Conservation (phyloP, 2,329 filamentous ascomycete species). For the Leptographium flavum region DNA sequence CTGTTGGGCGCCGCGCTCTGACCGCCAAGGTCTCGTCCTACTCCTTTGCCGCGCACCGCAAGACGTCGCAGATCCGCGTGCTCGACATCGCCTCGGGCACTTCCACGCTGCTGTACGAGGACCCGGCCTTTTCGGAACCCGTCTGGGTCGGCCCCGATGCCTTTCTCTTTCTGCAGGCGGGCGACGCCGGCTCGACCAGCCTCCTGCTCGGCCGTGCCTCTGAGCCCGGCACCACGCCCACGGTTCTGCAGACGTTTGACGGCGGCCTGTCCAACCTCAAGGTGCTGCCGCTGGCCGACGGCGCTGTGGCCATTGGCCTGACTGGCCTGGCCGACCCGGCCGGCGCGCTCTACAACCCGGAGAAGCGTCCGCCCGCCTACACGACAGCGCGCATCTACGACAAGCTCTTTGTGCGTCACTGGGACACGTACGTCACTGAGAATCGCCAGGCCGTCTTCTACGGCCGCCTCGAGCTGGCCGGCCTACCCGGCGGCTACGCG, state of each 20-base stretch:
- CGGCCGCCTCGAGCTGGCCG: conserved; percentile 36
- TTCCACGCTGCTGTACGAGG: conserved; percentile 50
- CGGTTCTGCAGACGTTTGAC: conserved; percentile 33
- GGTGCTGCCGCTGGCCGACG: conserved; percentile 32
- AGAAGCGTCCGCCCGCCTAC: conserved; percentile 35
- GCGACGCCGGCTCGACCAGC: conserved; percentile 31
- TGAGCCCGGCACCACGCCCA: conserved; percentile 23
- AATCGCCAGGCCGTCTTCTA: conserved; percentile 64
- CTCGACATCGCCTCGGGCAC: conserved; percentile 55
- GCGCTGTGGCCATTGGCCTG: conserved; percentile 38
- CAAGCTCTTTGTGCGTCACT: conserved; percentile 65
- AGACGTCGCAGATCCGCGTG: conserved; percentile 51
- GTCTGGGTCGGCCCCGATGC: conserved; percentile 61
- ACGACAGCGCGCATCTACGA: conserved; percentile 60
- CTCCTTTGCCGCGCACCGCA: conserved; percentile 62
- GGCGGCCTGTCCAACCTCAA: conserved; percentile 46
- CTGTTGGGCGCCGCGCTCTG: background rate
- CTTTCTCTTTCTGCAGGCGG: conserved; percentile 38
- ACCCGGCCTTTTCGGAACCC: conserved; percentile 52
- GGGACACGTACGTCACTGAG: conserved; percentile 61
- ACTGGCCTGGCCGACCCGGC: conserved; percentile 53
- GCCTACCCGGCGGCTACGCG: conserved; percentile 2
- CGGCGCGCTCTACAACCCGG: conserved; percentile 55
- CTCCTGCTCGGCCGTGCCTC: conserved; percentile 27
- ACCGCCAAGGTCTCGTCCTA: conserved; percentile 47